phyloP scores from a whole-genome alignment of 2,329 filamentous ascomycete genomes.

The Fusarium sp. region DNA sequence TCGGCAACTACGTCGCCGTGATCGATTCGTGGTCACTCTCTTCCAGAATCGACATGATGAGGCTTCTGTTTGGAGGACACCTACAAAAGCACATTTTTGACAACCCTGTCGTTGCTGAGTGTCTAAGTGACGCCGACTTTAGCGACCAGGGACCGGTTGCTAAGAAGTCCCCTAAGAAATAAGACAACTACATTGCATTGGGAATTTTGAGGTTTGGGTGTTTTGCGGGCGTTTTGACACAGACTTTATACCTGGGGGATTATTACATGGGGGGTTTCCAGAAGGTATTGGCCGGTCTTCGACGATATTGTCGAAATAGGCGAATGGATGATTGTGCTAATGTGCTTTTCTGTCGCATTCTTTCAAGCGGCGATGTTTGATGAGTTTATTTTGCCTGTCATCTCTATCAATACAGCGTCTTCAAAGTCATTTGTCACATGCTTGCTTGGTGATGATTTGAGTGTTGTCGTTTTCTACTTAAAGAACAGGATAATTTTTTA shows the following conservation, averaged over 20 bases:
- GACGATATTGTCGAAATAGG: neutral
- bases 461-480: neutral
- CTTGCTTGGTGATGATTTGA: neutral
- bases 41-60: conserved; percentile 59
- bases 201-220: neutral
- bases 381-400: neutral
- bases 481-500: neutral
- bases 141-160: conserved; percentile 32
- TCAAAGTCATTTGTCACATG: neutral
- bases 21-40: conserved; percentile 64
- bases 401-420: neutral
- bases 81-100: conserved; percentile 51
- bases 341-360: neutral
- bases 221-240: conserved; percentile 19
- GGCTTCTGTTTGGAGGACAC: conserved; percentile 58
- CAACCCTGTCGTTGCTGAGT: conserved; percentile 52
- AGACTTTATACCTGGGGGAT: conserved; percentile 14
- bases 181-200: neutral
- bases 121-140: conserved; percentile 51
- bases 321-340: neutral
- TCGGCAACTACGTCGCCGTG: conserved; percentile 55
- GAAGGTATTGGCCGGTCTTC: neutral
- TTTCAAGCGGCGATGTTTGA: neutral
- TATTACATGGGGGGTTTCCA: neutral
- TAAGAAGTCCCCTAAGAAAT: conserved; percentile 24